Base-by-base conservation (phyloP, 2,329 filamentous ascomycete species). In the Biscogniauxia sp. region DNA sequence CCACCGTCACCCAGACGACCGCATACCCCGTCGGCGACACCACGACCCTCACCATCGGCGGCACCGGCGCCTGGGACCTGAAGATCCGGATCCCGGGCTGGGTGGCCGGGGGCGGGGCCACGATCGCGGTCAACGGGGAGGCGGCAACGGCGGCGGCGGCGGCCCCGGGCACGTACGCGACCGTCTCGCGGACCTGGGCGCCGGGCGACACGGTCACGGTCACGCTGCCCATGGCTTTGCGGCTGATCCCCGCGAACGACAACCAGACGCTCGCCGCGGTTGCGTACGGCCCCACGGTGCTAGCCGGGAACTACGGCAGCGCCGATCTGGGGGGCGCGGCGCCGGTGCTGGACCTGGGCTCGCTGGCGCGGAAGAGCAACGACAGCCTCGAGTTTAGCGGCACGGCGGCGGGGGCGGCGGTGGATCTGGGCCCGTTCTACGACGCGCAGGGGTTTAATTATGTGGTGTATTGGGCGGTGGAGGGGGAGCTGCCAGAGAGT, bases 81-180 rank as follows among this genome's bases (percentile, higher is more conserved):
- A 73, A 72, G 3, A 71, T 83, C n/a, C 78, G 81, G 20, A 79
- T 83, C 25, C 81, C 81, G 0, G 69, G 73, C 0, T 84, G 80
- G 81, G 75, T 79, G 0, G 67, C 70, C 70, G 0, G 72, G 67
- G 0, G 78, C 79, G 0, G 67, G 0, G 78, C 79, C 0, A 68
- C 69, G 0, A 72, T 83, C 54, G 66, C 65, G 1, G 65, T 83
- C 26, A 83, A 83, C 58, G 79, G 76, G 1, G 62, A 76, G 23
- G 61, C 61, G 0, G 59, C 70, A 9, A 28, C 26, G 41, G 62
- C 66, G 0, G 64, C 77, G 5, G 58, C 60, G 0, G 57, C 69
- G 0, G 69, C 64, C 0, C 68, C 80, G 0, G 79, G 80, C 1
- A 70, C 75, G 0, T 82, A 83, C 58, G 75, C 78, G 3, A 68